Conservation (phyloP, 2,329 filamentous ascomycete genomes). For the Graphium sp. region DNA sequence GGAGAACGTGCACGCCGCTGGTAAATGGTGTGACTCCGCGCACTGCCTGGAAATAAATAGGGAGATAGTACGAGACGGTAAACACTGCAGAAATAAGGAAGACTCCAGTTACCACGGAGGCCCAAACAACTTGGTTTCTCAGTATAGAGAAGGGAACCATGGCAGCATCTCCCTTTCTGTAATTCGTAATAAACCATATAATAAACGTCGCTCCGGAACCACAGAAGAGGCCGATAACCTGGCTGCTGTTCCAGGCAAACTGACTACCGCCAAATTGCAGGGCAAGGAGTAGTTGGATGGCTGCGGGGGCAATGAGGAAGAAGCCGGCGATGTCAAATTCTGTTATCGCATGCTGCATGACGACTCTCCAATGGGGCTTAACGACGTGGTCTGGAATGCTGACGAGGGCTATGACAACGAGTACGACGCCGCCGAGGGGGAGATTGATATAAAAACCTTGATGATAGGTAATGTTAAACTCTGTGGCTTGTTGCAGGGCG, state of each 20-base stretch:
- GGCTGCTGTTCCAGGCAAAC: conserved; percentile 14
- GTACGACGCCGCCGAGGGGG: conserved; percentile 20
- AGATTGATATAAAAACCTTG: conserved; percentile 29
- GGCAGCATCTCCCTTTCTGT: conserved; percentile 22
- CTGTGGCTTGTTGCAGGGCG: background rate
- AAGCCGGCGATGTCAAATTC: conserved; percentile 23
- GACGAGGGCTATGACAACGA: conserved; percentile 13
- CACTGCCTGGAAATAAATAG: conserved; percentile 34
- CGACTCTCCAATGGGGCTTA: background rate
- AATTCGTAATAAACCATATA: conserved; percentile 23
- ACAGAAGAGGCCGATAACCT: conserved; percentile 21
- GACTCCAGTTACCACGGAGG: conserved; percentile 20
- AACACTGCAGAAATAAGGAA: conserved; percentile 25
- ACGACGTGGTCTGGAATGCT: conserved; percentile 17
- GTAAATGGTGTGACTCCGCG: conserved; percentile 15
- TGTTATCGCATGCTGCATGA: conserved; percentile 11
- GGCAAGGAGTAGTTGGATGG: conserved; percentile 24
- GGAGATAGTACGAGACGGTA: conserved; percentile 26
- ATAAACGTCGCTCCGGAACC: conserved; percentile 15
- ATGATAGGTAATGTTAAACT: too few relatives aligned
- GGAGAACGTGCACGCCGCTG: conserved; percentile 12
- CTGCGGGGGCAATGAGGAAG: conserved; percentile 20
- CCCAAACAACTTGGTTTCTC: conserved; percentile 21
- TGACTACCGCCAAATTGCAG: conserved; percentile 23
- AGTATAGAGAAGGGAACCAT: conserved; percentile 31